A percentile compares a stretch with the other conserved stretches of the same genome.
These are phyloP conservation scores for Aspergillus awamori DNA, from an alignment of 2,329 filamentous ascomycete species.

Conservation along the genomic window DNA sequence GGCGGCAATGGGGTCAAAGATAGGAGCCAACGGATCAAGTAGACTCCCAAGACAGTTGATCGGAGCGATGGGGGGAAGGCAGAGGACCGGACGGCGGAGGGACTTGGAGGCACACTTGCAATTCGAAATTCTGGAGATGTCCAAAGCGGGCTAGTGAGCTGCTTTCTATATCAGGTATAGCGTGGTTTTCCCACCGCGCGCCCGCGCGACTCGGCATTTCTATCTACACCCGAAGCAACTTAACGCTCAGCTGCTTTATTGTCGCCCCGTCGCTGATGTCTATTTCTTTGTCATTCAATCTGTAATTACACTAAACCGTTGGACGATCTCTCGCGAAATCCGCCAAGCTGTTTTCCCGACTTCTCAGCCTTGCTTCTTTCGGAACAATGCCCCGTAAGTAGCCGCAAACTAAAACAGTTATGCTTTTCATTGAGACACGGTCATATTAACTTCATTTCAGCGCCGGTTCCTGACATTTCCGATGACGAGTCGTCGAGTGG, in stretches of 20 bases:
- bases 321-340: neutral
- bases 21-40: constrained; percentile 8
- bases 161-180: constrained; percentile 41
- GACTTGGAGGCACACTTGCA: constrained; percentile 11
- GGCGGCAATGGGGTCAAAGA: constrained; percentile 10
- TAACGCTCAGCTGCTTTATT: constrained; percentile 4
- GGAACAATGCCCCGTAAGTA: constrained; percentile 47
- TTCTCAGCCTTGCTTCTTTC: constrained; percentile 28
- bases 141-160: constrained; percentile 44
- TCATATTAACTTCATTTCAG: constrained; percentile 26
- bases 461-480: constrained; percentile 36
- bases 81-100: constrained; percentile 18
- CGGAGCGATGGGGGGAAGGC: constrained; percentile 27
- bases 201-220: constrained; percentile 31
- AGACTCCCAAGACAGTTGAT: constrained; percentile 13
- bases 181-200: constrained; percentile 30
- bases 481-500: constrained; percentile 42
- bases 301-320: neutral
- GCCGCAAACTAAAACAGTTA: neutral
- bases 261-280: neutral
- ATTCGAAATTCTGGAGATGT: constrained; percentile 40
- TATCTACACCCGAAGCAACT: constrained; percentile 11
- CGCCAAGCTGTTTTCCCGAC: constrained; percentile 37
- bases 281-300: neutral
- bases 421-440: constrained; percentile 8